A percentile compares a stretch with the other conserved stretches of the same genome.
These are phyloP conservation scores for Ogataea angusta DNA, from an alignment of 805 yeast genomes.

Conservation along the genomic window DNA sequence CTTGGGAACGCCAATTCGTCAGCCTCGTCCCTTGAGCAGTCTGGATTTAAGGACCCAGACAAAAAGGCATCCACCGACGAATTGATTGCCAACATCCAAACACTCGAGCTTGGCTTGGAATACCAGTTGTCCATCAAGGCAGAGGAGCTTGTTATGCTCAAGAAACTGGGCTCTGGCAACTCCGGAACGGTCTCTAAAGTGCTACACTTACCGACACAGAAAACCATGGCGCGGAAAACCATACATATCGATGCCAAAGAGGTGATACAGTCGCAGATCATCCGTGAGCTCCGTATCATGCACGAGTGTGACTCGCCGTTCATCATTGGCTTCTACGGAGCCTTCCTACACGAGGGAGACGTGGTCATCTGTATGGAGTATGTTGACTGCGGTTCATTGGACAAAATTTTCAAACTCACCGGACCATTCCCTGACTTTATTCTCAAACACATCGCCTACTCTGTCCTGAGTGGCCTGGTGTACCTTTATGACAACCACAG, in stretches of 20 bases:
- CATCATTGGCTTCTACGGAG: constrained; percentile 89
- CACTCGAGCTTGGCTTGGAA: constrained; percentile 52
- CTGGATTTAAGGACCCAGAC: constrained; percentile 29
- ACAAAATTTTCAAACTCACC: constrained; percentile 59
- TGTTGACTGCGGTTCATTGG: constrained; percentile 92
- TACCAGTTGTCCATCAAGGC: constrained; percentile 49
- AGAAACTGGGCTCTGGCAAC: constrained; percentile 86
- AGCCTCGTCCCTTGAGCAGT: constrained; percentile 19
- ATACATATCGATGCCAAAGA: constrained; percentile 83
- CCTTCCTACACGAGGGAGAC: constrained; percentile 68
- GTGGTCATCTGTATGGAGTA: constrained; percentile 94
- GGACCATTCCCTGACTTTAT: constrained; percentile 69
- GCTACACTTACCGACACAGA: constrained; percentile 82
- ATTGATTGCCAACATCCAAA: constrained; percentile 43
- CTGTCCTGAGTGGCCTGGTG: constrained; percentile 75
- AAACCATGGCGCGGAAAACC: constrained; percentile 84
- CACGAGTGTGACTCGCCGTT: constrained; percentile 83
- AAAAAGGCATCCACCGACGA: constrained; percentile 33
- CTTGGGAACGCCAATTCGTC: constrained; percentile 2
- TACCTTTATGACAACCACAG: constrained; percentile 81
- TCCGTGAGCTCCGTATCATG: constrained; percentile 84
- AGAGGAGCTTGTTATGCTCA: constrained; percentile 70
- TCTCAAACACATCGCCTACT: constrained; percentile 67
- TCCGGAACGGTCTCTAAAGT: constrained; percentile 92
- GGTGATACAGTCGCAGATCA: constrained; percentile 75